Base-by-base conservation (phyloP, 2,329 filamentous ascomycete genomes). In the Trichophyton simii region DNA sequence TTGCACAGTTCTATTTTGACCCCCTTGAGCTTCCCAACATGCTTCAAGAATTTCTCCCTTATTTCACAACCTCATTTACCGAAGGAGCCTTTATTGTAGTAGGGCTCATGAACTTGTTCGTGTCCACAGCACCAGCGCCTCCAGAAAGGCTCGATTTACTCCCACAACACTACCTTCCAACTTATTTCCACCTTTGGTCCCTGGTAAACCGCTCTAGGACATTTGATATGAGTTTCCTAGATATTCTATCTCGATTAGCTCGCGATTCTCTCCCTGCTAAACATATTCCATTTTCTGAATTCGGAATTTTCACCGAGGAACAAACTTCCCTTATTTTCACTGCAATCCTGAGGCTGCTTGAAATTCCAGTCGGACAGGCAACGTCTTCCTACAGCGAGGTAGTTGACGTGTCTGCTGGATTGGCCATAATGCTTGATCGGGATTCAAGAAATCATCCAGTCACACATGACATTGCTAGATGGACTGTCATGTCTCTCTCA, bases 131-230 rank as follows among this genome's bases (percentile, higher is more conserved):
- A 41, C 69, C 73, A 4, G 84, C 87, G 2, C 87, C 90, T 3
- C 80, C 84, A 28, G 84, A 84, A 34, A 83, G 87, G 67, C 79
- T 80, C 36, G 84, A 91, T 67, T 83, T 95, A n/a, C 86, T 91
- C 67, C 92, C 94, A 0, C 87, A 91, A 66, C 86, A 92, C 70
- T 92, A 95, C 69, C 78, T 97, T 41, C 94, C 94, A 2, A 96
- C 92, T 0, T 87, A 96, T 68, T 99, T 99, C 78, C 94, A 99
- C 73, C 77, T 97, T 1, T 99, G 94, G 94, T 94, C 91, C 1
- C 80, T 97, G 48, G 85, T 97, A 66, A 94, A 90, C 67, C 83
- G 95, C 59, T 97, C 92, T 0, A 94, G 89, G 73, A 82, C 85
- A 2, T 87, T 94, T 64, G 94, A 99, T 73, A 83, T 88, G 62